phyloP scores from a whole-genome alignment of 257 asterid genomes.

The Salvia rosmarinus region DNA sequence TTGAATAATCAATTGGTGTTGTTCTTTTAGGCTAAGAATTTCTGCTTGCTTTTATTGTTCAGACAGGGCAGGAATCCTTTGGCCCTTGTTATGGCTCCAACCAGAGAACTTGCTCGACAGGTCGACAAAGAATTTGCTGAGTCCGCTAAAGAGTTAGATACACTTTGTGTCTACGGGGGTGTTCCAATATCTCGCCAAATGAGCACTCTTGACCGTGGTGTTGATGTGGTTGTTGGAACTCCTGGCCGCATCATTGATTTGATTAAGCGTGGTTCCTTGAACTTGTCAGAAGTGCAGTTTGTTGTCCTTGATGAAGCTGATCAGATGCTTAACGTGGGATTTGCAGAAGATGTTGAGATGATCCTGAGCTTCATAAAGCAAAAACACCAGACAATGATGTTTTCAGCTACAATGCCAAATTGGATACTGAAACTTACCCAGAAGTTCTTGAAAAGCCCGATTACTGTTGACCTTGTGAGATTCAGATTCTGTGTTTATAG shows the following conservation, averaged over 20 bases:
- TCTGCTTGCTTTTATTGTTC: slow-evolving; percentile 34
- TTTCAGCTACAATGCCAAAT: slow-evolving; percentile 96
- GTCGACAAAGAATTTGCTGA: slow-evolving; percentile 91
- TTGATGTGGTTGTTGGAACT: slow-evolving; percentile 87
- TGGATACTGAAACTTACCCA: slow-evolving; percentile 89
- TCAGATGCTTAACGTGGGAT: slow-evolving; percentile 99
- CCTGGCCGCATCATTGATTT: slow-evolving; percentile 95
- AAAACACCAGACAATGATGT: slow-evolving; percentile 96
- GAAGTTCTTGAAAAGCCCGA: slow-evolving; percentile 73
- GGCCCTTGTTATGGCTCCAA: slow-evolving; percentile 85
- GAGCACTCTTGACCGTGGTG: slow-evolving; percentile 81
- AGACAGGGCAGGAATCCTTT: slow-evolving; percentile 85
- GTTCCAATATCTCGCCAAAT: slow-evolving; percentile 77
- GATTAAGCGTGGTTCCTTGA: slow-evolving; percentile 80
- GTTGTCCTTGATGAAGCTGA: slow-evolving; percentile 96
- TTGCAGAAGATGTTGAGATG: slow-evolving; percentile 90
- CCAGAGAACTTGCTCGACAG: slow-evolving; percentile 90
- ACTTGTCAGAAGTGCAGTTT: slow-evolving; percentile 69
- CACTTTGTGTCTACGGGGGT: slow-evolving; percentile 92
- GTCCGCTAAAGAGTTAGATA: slow-evolving; percentile 70
- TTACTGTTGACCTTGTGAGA: slow-evolving; percentile 89
- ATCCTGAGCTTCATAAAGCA: slow-evolving; percentile 72
- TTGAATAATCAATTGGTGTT: slow-evolving; percentile 5
- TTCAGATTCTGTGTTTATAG: slow-evolving; percentile 13
- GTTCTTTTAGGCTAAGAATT: not conserved